Conservation (phyloP, 2,329 filamentous ascomycete species). For the Verticillium albo-atrum region DNA sequence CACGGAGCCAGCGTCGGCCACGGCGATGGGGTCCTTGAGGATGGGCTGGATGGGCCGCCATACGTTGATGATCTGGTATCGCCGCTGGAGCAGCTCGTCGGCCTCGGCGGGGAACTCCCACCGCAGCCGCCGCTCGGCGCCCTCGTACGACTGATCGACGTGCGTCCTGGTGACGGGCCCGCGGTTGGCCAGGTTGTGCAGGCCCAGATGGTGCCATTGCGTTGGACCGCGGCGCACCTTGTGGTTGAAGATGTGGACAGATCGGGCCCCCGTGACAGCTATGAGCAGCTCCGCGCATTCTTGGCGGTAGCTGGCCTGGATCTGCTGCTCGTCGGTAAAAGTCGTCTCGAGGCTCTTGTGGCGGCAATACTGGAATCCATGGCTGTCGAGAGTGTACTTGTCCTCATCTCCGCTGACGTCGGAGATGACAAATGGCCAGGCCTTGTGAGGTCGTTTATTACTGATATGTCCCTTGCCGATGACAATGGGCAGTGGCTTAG, state of each 20-base stretch:
- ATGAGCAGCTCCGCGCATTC: slow-evolving; percentile 66
- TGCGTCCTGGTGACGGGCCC: slow-evolving; percentile 33
- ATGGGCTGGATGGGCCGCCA: slow-evolving; percentile 29
- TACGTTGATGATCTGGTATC: slow-evolving; percentile 52
- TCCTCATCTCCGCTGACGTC: slow-evolving; percentile 35
- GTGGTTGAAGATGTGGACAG: slow-evolving; percentile 69
- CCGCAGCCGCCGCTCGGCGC: slow-evolving; percentile 23
- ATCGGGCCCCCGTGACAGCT: slow-evolving; percentile 54
- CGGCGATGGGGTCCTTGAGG: slow-evolving; percentile 42
- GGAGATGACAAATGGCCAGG: slow-evolving; percentile 38
- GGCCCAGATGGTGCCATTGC: slow-evolving; percentile 62
- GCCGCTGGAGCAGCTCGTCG: slow-evolving; percentile 28
- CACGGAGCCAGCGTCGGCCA: slow-evolving; percentile 47
- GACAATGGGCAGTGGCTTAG: slow-evolving; percentile 1
- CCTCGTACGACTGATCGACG: slow-evolving; percentile 50
- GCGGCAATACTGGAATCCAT: slow-evolving; percentile 34
- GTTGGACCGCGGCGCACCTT: slow-evolving; percentile 54
- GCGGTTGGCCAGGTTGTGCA: slow-evolving; percentile 56
- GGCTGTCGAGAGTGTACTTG: slow-evolving; percentile 32
- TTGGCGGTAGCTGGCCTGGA: slow-evolving; percentile 64
- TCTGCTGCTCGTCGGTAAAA: slow-evolving; percentile 49
- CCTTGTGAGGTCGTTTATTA: slow-evolving; percentile 23
- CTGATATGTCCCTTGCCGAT: slow-evolving; percentile 15
- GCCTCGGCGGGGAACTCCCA: slow-evolving; percentile 39
- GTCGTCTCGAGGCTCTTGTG: slow-evolving; percentile 23